Conservation (phyloP, 805 yeast species). For the Candida ficus region DNA sequence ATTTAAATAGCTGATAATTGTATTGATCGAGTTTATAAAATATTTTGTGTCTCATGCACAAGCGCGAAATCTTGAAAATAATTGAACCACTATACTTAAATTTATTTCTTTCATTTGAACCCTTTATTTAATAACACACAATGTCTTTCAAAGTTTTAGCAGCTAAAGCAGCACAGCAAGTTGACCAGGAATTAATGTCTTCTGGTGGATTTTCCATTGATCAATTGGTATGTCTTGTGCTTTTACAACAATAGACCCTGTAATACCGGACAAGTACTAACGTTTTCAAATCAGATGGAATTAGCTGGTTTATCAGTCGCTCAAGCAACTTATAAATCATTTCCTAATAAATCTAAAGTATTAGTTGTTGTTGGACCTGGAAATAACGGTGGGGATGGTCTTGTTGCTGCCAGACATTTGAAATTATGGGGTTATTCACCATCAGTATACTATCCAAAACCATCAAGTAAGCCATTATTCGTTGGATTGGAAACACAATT, state of each 20-base stretch:
- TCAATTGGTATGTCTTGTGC: conserved; percentile 59
- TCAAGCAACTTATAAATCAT: conserved; percentile 66
- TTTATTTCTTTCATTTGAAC: too few relatives aligned
- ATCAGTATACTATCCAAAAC: conserved; percentile 73
- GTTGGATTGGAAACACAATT: conserved; percentile 61
- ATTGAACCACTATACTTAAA: too few relatives aligned
- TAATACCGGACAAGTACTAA: too few relatives aligned
- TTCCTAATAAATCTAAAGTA: conserved; percentile 48
- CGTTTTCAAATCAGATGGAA: conserved; percentile 66
- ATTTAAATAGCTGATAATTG: too few relatives aligned
- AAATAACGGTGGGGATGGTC: conserved; percentile 93
- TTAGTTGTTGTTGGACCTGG: conserved; percentile 91
- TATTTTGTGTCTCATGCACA: too few relatives aligned
- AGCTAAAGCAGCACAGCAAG: conserved; percentile 58
- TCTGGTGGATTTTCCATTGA: conserved; percentile 75
- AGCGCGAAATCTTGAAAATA: too few relatives aligned
- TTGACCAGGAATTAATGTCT: conserved; percentile 87
- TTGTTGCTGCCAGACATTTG: conserved; percentile 92
- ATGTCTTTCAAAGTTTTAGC: conserved; percentile 35
- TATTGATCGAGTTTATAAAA: too few relatives aligned
- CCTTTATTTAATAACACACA: too few relatives aligned
- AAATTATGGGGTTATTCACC: conserved; percentile 77
- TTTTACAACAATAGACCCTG: too few relatives aligned
- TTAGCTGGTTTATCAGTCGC: conserved; percentile 95
- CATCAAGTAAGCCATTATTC: conserved; percentile 52